These are phyloP conservation scores for Citrullus mucosospermus DNA, from an alignment of 306 rosid genomes.

Conservation along the genomic window DNA sequence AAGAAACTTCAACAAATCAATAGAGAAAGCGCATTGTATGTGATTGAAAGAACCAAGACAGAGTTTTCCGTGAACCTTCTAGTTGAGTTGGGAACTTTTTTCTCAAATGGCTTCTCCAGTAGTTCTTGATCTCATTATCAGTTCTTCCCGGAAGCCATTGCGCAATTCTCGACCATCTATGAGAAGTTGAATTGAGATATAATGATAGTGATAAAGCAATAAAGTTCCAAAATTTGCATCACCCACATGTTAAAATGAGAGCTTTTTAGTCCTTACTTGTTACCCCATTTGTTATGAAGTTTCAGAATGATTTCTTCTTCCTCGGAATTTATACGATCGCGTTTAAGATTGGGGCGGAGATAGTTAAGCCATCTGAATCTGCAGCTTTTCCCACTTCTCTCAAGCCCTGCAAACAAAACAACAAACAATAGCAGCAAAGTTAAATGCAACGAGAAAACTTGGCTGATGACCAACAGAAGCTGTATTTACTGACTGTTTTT, in stretches of 20 bases:
- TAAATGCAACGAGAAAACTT: neutral
- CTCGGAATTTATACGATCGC: constrained; percentile 26
- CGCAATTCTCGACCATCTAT: constrained; percentile 69
- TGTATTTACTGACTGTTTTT: neutral
- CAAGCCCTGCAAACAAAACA: constrained; percentile 27
- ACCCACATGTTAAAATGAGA: neutral
- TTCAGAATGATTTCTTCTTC: constrained; percentile 47
- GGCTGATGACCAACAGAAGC: neutral
- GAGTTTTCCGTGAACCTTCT: constrained; percentile 16
- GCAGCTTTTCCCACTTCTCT: constrained; percentile 81
- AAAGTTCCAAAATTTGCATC: neutral
- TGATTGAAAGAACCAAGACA: neutral
- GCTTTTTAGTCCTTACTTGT: constrained; percentile 41
- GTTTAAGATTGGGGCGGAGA: constrained; percentile 62
- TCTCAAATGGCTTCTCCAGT: constrained; percentile 48
- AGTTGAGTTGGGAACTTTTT: constrained; percentile 25
- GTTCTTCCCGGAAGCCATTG: constrained; percentile 30
- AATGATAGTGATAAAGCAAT: neutral
- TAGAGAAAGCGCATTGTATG: neutral
- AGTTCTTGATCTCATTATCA: constrained; percentile 42
- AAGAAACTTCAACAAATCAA: neutral
- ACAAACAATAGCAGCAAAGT: neutral
- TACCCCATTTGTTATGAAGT: constrained; percentile 65
- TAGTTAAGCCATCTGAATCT: constrained; percentile 78
- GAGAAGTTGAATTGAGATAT: neutral